Conservation (phyloP, 2,329 filamentous ascomycete genomes). For the Epichloe sylvatica region DNA sequence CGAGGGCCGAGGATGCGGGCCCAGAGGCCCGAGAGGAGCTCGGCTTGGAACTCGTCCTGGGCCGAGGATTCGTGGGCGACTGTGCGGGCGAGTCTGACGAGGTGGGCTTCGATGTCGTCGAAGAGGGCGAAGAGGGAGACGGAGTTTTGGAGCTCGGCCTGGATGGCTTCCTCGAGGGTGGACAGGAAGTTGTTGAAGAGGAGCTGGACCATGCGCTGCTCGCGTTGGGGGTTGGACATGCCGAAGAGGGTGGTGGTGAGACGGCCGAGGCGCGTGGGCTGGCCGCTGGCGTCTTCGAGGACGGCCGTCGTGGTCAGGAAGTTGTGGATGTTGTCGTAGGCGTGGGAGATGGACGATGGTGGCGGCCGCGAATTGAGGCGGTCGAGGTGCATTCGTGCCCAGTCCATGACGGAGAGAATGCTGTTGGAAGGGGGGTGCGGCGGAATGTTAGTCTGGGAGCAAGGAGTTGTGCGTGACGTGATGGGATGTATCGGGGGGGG, state of each 20-base stretch:
- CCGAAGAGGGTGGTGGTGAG: slow-evolving; percentile 64
- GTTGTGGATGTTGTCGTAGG: slow-evolving; percentile 73
- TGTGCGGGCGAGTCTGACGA: slow-evolving; percentile 72
- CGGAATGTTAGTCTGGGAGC: neutral
- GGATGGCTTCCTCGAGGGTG: slow-evolving; percentile 80
- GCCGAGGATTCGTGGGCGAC: slow-evolving; percentile 71
- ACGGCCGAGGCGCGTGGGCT: slow-evolving; percentile 54
- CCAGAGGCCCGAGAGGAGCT: slow-evolving; percentile 76
- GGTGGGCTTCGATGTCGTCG: slow-evolving; percentile 79
- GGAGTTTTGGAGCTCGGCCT: slow-evolving; percentile 67
- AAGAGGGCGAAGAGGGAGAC: slow-evolving; percentile 78
- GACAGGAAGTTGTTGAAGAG: slow-evolving; percentile 74
- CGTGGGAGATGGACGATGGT: slow-evolving; percentile 44
- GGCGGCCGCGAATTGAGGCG: slow-evolving; percentile 49
- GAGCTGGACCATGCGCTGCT: slow-evolving; percentile 64
- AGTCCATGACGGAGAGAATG: slow-evolving; percentile 91
- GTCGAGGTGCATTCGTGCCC: slow-evolving; percentile 74
- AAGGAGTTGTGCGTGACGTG: too few relatives aligned
- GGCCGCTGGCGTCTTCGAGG: slow-evolving; percentile 38
- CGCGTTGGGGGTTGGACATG: slow-evolving; percentile 65
- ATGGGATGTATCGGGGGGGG: too few relatives aligned
- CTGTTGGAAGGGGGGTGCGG: slow-evolving; percentile 22
- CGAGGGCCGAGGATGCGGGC: slow-evolving; percentile 68
- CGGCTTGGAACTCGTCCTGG: slow-evolving; percentile 67
- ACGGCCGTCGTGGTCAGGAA: slow-evolving; percentile 52